Evolutionary conservation across 1,284 basidiomycete species (phyloP).

Genomic region (Fomitiporia mediterranea): DNA sequence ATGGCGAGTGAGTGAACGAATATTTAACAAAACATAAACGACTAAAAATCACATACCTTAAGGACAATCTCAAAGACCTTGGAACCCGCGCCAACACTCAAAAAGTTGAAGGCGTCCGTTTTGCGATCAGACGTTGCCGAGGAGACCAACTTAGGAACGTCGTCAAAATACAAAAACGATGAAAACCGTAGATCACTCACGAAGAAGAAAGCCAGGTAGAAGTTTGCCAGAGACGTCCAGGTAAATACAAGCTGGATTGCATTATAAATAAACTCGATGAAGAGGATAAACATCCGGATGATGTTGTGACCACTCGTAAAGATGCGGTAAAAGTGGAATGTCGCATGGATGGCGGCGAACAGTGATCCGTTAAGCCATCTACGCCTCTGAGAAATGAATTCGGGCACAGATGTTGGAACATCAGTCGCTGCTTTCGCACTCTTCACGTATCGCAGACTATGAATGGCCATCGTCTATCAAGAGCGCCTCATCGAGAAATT

Average conservation of each 20-base stretch:
- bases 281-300: slow-evolving; percentile 79
- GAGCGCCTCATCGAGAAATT: not conserved
- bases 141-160: slow-evolving; percentile 53
- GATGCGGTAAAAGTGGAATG: slow-evolving; percentile 79
- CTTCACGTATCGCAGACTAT: slow-evolving; percentile 85
- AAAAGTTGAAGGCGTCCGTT: slow-evolving; percentile 75
- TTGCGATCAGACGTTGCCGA: slow-evolving; percentile 58
- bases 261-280: slow-evolving; percentile 82
- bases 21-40: slow-evolving; percentile 10
- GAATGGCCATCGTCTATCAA: slow-evolving; percentile 4
- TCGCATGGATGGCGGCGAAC: slow-evolving; percentile 84
- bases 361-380: slow-evolving; percentile 89
- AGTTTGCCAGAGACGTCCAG: slow-evolving; percentile 81
- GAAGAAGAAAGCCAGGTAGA: slow-evolving; percentile 82
- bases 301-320: slow-evolving; percentile 90
- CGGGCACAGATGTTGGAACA: slow-evolving; percentile 77
- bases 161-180: slow-evolving; percentile 18
- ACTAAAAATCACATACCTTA: slow-evolving; percentile 48
- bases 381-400: slow-evolving; percentile 88
- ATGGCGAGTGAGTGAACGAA: slow-evolving; percentile 23
- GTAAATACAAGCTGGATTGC: slow-evolving; percentile 75
- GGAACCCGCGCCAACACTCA: slow-evolving; percentile 65
- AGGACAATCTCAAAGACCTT: slow-evolving; percentile 80
- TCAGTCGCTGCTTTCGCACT: slow-evolving; percentile 87
- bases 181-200: slow-evolving; percentile 36